Evolutionary conservation across 2,329 filamentous ascomycete species (phyloP), one percentile per base, ranked within the genome.

Genomic region (Mollisiaceae sp.): DNA sequence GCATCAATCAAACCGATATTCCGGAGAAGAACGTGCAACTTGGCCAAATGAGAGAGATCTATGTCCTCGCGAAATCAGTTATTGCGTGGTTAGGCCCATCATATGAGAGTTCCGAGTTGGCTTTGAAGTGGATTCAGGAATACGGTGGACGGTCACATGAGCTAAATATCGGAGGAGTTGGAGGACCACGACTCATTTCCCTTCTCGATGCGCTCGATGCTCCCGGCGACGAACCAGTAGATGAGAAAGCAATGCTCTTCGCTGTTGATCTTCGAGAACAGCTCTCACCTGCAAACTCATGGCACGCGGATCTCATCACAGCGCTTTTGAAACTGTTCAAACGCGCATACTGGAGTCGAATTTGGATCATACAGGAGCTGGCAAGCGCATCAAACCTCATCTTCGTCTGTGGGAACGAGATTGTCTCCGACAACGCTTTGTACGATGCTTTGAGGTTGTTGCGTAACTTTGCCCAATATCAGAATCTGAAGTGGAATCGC

Each of bases 1-100:
- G 72, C 59, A 73, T 76, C 59, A 65, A 76, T 56, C 73, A 76
- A 64, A n/a, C 12, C 8, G 66, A 75, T 50, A 50, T 64, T 5
- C 35, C 22, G 2, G 74, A 76, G 62, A 73, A 70, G 41, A 67
- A 35, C 22, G 54, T 63, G 8, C 74, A 76, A 59, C 65, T 76
- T 0, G 39, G 64, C 8, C 63, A 70, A 35, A 76, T 76, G 73
- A 69, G 67, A 24, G 45, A 72, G 3, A 77, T 77, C 54, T 78
- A 72, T 63, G 57, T 68, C 36, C 35, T 60, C 20, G 72, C 73
- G 9, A 15, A 63, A 2, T 63, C 66, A 20, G 71, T 75, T 9
- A 41, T 74, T 20, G 67, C 73, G 8, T 78, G 75, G 75, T 65
- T 77, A 3, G 75, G 75, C n/a, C 60, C 63, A 6, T 43, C 60